phyloP scores from a whole-genome alignment of 768 basidiomycete genomes.

The Serendipita sp. region DNA sequence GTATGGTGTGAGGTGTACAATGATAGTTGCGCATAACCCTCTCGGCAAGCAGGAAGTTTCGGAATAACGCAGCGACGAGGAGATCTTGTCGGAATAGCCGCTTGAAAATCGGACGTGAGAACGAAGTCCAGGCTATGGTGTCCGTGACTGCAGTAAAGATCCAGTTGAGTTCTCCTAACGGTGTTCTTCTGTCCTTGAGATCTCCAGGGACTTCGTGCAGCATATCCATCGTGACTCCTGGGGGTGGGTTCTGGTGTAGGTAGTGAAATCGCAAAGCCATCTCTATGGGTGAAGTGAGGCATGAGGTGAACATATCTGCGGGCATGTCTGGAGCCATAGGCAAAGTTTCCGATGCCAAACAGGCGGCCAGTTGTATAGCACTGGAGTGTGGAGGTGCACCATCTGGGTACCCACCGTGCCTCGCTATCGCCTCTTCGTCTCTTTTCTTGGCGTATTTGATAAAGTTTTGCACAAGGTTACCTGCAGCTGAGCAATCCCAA shows the following conservation, averaged over 20 bases:
- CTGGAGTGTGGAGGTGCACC: conserved; percentile 58
- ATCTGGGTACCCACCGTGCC: conserved; percentile 46
- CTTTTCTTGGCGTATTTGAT: conserved; percentile 60
- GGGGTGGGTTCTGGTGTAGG: conserved; percentile 71
- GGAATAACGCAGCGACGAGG: conserved; percentile 87
- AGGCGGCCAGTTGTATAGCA: conserved; percentile 90
- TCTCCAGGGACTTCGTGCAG: conserved; percentile 92
- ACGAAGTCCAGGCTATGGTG: conserved; percentile 98
- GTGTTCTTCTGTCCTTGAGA: conserved; percentile 88
- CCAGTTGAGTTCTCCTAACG: conserved; percentile 98
- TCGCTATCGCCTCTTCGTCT: conserved; percentile 45
- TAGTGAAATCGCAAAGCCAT: conserved; percentile 84
- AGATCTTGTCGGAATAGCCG: conserved; percentile 89
- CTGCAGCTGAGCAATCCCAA: conserved; percentile 98
- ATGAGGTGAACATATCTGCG: conserved; percentile 93
- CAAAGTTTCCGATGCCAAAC: conserved; percentile 75
- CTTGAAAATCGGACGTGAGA: conserved; percentile 85
- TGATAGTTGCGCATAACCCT: conserved; percentile 96
- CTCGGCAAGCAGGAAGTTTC: conserved; percentile 93
- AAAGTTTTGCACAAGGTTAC: conserved; percentile 82
- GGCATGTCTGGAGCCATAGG: conserved; percentile 94
- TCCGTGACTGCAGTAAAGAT: conserved; percentile 98
- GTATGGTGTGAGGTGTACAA: conserved; percentile 88
- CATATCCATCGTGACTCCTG: conserved; percentile 72
- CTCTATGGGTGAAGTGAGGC: conserved; percentile 95